Percentiles rank a stretch among this genome's conserved stretches.
Evolutionary conservation across 164 flowering plant genomes (phyloP).

Genomic region (Magnolia officinalis): DNA sequence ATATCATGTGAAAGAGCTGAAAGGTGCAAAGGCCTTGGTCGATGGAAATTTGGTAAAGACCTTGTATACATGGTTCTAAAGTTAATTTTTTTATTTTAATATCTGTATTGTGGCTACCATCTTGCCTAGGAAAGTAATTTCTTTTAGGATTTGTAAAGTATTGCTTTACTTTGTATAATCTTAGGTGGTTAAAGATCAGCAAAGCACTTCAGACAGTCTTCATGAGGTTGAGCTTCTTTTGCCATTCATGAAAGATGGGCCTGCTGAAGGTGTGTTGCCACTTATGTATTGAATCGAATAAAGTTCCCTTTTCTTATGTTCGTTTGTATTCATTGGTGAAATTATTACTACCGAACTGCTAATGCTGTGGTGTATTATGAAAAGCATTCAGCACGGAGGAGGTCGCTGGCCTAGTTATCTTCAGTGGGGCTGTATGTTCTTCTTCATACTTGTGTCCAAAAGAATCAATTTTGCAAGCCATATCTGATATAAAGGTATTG

Average conservation of each 20-base stretch:
- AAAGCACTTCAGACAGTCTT: constrained; percentile 39
- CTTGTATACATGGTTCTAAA: background rate
- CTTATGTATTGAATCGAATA: constrained; percentile 1
- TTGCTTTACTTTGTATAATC: background rate
- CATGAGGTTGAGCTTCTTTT: constrained; percentile 86
- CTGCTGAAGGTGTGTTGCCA: constrained; percentile 45
- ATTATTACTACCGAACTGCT: background rate
- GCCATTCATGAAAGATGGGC: constrained; percentile 55
- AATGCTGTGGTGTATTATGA: constrained; percentile 9
- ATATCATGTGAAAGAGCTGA: constrained; percentile 51
- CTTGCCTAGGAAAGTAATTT: background rate
- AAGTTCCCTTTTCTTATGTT: background rate
- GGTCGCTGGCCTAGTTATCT: constrained; percentile 50
- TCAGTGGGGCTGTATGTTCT: constrained; percentile 68
- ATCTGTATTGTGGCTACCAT: background rate
- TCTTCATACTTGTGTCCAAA: constrained; percentile 65
- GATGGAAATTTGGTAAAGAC: constrained; percentile 67
- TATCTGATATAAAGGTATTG: constrained; percentile 78
- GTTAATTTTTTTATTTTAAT: no score
- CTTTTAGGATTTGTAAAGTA: background rate
- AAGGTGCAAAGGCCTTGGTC: constrained; percentile 57
- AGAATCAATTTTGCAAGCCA: constrained; percentile 73
- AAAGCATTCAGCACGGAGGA: constrained; percentile 71
- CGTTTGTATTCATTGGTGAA: background rate
- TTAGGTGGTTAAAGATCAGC: constrained; percentile 57